phyloP scores from a whole-genome alignment of 2,329 filamentous ascomycete species.

The Penicillium hesseltinei region DNA sequence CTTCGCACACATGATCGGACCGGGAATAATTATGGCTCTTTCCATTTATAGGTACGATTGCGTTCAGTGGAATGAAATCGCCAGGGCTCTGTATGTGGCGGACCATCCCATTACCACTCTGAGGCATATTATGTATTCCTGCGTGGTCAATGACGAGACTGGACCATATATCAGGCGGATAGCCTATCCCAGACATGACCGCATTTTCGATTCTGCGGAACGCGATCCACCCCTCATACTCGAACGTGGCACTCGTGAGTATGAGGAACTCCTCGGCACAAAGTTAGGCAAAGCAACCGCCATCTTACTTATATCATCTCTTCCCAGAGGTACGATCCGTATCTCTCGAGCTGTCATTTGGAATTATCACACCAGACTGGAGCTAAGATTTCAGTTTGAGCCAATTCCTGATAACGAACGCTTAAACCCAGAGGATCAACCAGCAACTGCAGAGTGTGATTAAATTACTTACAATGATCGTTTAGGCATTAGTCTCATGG shows the following conservation, averaged over 20 bases:
- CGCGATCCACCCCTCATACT: neutral
- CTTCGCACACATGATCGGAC: neutral
- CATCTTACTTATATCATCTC: neutral
- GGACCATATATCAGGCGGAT: neutral
- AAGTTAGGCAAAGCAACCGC: neutral
- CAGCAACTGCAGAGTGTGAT: neutral
- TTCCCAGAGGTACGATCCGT: neutral
- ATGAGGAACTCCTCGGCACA: neutral
- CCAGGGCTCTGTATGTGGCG: neutral
- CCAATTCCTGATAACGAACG: neutral
- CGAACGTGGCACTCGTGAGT: neutral
- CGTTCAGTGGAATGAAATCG: neutral
- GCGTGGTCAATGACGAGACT: neutral
- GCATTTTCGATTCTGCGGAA: rapidly evolving
- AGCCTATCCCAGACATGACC: neutral
- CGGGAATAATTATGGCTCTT: neutral
- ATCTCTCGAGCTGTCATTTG: neutral
- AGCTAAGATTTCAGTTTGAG: neutral
- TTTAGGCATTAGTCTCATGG: neutral
- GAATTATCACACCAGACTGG: neutral
- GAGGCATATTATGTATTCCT: neutral
- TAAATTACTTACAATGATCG: neutral
- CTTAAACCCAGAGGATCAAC: neutral
- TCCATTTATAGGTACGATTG: neutral
- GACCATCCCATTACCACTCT: neutral